Conservation (phyloP, 257 asterid species). For the Thymus quinquecostatus region DNA sequence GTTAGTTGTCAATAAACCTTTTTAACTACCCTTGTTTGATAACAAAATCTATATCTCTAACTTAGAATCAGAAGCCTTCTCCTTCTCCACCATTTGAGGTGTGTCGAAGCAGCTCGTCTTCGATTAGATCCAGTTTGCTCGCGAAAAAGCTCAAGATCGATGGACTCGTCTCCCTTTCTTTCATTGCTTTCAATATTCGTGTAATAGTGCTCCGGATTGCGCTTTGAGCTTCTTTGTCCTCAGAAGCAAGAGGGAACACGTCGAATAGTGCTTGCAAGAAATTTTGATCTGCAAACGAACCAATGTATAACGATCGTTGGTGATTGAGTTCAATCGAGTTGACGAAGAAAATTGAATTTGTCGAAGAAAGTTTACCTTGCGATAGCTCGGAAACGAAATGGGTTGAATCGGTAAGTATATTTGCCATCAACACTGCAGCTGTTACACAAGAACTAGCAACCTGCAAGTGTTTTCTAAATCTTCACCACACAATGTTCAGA, state of each 20-base stretch:
- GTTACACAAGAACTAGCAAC: conserved; percentile 76
- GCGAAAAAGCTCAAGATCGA: conserved; percentile 50
- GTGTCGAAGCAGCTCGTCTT: conserved; percentile 61
- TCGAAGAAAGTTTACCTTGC: conserved; percentile 47
- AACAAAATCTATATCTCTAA: too few relatives aligned
- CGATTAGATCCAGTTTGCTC: conserved; percentile 60
- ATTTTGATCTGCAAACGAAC: conserved; percentile 52
- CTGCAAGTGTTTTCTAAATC: conserved; percentile 37
- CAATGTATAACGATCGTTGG: conserved; percentile 24
- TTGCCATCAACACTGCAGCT: conserved; percentile 78
- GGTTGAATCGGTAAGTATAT: conserved; percentile 66
- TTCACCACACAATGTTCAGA: not conserved
- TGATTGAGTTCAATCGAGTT: not conserved
- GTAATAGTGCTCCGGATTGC: conserved; percentile 83
- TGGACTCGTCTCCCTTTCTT: conserved; percentile 51
- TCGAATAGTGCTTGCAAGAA: conserved; percentile 76
- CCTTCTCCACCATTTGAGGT: conserved; percentile 45
- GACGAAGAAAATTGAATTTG: not conserved
- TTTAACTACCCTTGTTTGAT: too few relatives aligned
- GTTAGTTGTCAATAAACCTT: conserved; percentile 27
- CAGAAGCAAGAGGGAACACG: conserved; percentile 68
- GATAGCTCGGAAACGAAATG: conserved; percentile 59
- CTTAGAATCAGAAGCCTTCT: conserved; percentile 26
- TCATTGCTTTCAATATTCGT: conserved; percentile 49
- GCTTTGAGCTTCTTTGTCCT: conserved; percentile 65